Evolutionary conservation across 2,329 filamentous ascomycete species (phyloP), one percentile per base, ranked within the genome.

Genomic region (Penicillium janthinellum): DNA sequence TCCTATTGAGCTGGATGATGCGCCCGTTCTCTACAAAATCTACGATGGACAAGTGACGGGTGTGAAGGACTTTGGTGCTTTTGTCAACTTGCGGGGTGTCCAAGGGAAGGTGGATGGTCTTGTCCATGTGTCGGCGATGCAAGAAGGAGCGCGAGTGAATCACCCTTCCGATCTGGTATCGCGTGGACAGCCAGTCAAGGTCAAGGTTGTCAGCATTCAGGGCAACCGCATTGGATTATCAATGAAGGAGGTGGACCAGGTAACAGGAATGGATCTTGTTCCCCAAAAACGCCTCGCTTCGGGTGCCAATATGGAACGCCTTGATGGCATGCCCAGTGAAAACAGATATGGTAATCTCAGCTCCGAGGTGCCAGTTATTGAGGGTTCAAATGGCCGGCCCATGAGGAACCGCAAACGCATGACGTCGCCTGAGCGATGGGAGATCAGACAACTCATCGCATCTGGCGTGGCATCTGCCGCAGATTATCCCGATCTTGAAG

Each of bases 221-320:
- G 89, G 90, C 4, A 86, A 82, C 55, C 85, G 91, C 31, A 88
- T 98, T 69, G 93, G 92, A 0, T 79, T 99, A 5, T 96, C 93
- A 0, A 97, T 99, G 93, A 96, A 96, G 72, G 94, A 97, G 62
- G 93, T 97, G 15, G 94, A 99, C 68, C 95, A 99, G 74, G 84
- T 86, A 34, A 93, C 90, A 3, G 95, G 95, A 5, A 85, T 87
- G 71, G 95, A 99, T 71, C 79, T 96, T 41, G 86, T 89, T 34
- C 92, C 93, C 0, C 88, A 93, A 64, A 85, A 85, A 59, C 84
- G 90, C 49, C 86, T 98, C 70, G 88, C 90, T 34, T 95, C 94
- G 1, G 95, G 95, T 7, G 95, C 95, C 11, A 99, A 99, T 69
- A 90, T 90, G 82, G 88, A 94, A 72, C 87, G 87, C 1, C 79